Percentiles rank a stretch among this genome's conserved stretches.
Evolutionary conservation across 192 early-diverging fungal species (phyloP).

Genomic region (Chytriomyces confervae): DNA sequence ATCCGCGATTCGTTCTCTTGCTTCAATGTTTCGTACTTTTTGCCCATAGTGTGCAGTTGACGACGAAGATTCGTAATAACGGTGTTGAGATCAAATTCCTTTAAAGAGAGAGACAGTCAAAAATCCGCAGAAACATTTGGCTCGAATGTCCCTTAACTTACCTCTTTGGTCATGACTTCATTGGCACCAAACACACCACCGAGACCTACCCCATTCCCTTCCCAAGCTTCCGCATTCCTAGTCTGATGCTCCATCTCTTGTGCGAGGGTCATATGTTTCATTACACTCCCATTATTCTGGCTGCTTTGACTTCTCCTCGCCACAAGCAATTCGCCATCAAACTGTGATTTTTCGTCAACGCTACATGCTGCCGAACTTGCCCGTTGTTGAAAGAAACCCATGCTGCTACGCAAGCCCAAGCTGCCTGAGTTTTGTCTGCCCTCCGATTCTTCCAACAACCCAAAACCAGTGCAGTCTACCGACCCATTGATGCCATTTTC

Average conservation of each 20-base stretch:
- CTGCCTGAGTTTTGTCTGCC: neutral
- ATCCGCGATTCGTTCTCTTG: neutral
- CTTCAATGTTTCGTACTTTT: neutral
- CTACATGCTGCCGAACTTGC: neutral
- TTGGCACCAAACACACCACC: neutral
- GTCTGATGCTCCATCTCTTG: neutral
- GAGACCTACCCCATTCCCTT: neutral
- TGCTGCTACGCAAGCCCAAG: neutral
- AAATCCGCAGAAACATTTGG: neutral
- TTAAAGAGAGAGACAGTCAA: neutral
- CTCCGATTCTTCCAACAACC: no score
- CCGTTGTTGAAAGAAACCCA: neutral
- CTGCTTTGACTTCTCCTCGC: neutral
- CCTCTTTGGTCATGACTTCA: neutral
- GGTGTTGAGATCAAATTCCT: neutral
- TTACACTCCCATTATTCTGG: neutral
- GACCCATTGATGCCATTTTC: no score
- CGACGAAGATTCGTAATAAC: neutral
- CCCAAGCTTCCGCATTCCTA: neutral
- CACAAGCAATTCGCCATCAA: neutral
- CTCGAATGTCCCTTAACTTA: neutral
- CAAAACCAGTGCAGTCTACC: no score
- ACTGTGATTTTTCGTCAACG: neutral
- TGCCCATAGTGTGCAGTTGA: neutral
- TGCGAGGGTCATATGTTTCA: neutral